Percentiles rank a stretch among this genome's conserved stretches.
These are phyloP conservation scores for Botrytis byssoidea DNA, from an alignment of 2,329 filamentous ascomycete species.

Conservation along the genomic window DNA sequence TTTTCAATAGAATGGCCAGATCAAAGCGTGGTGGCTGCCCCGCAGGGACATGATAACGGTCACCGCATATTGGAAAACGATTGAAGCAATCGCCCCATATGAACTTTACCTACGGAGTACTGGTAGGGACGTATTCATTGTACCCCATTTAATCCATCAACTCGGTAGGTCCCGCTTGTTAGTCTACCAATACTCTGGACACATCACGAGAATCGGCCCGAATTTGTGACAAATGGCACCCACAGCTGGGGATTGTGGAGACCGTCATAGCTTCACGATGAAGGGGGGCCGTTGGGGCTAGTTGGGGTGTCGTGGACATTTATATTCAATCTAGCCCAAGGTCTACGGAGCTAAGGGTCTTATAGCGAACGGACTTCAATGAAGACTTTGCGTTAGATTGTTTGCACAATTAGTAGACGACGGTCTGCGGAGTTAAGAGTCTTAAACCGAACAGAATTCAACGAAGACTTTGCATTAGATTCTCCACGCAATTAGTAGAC, in stretches of 20 bases:
- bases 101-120: no score
- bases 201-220: neutral
- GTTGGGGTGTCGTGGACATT: neutral
- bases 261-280: conserved; percentile 2
- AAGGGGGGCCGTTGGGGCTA: neutral
- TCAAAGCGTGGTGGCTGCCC: no score
- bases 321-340: neutral
- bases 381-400: neutral
- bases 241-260: neutral
- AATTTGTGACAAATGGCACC: neutral
- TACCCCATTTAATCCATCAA: neutral
- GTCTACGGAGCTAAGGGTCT: neutral
- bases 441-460: no score
- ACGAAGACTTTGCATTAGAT: neutral
- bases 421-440: neutral
- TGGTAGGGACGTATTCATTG: no score
- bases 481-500: neutral
- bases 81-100: neutral
- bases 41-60: neutral
- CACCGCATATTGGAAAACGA: neutral
- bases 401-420: no score
- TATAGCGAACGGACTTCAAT: neutral
- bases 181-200: neutral
- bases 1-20: neutral
- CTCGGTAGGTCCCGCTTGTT: no score